Base-by-base conservation (phyloP, 1,139 yeast genomes). In the Yamadazyma conglobata region DNA sequence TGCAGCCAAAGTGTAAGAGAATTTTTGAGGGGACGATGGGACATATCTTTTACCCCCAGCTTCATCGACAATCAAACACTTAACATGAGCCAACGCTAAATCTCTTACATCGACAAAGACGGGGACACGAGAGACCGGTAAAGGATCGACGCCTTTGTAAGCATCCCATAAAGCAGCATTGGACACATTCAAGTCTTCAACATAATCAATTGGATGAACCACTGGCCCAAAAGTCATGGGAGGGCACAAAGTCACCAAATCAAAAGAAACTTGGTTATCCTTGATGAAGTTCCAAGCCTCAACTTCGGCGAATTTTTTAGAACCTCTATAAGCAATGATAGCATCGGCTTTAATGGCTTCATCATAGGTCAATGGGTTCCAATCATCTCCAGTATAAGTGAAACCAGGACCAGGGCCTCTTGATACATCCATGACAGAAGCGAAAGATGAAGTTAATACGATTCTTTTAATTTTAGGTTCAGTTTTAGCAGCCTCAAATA, bases 151-250 rank as follows among this genome's bases (percentile, higher is more conserved):
- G 2, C 40, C 40, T 14, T 34, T 27, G 18, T 42, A 39, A 15
- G 41, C 34, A 3, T 38, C 37, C 46, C 46, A 43, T 3, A 44
- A 24, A 13, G 19, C 43, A 5, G 48, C 51, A 29, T 50, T 54
- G 19, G 64, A 49, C 14, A 37, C 45, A 40, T 25, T 52, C 50
- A 34, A 60, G 42, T 37, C 54, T 32, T 50, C 44, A 8, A 41
- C 47, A 21, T 8, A 29, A n/a, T 38, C 58, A 19, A 53, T 56
- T 5, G 46, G 44, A 33, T 55, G 61, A 2, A 65, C 60, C 36
- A 65, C 69, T 0, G 72, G 71, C 0, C 73, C 73, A 43, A 66
- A 61, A 1, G 73, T 75, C 46, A 57, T 70, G n/a, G 66, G 65
- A 12, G 81, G 80, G 39, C 65, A 65, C 11, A 76, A 62, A 1